Evolutionary conservation across 2,329 filamentous ascomycete species (phyloP).

Genomic region (Fulvia fulva): DNA sequence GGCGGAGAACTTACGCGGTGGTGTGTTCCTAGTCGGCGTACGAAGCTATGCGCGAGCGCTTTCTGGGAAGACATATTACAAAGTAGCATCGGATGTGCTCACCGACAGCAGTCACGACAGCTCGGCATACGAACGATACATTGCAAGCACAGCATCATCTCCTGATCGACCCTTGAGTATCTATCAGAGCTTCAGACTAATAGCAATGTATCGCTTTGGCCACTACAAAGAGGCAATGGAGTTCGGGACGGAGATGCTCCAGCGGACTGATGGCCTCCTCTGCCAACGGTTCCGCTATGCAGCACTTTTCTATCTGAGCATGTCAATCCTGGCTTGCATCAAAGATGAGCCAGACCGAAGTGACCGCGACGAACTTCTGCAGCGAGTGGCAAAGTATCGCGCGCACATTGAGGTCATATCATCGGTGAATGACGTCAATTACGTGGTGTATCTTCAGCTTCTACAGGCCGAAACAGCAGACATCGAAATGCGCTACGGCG

Average conservation of each 20-base stretch:
- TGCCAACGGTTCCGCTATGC: slow-evolving; percentile 42
- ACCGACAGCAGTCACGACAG: slow-evolving; percentile 65
- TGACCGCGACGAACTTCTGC: slow-evolving; percentile 48
- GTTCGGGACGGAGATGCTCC: slow-evolving; percentile 40
- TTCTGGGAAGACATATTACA: slow-evolving; percentile 65
- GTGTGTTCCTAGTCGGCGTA: slow-evolving; percentile 62
- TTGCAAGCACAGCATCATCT: slow-evolving; percentile 50
- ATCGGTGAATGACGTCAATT: slow-evolving; percentile 64
- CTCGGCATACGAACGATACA: slow-evolving; percentile 50
- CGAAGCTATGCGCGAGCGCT: slow-evolving; percentile 65
- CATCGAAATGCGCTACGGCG: slow-evolving; percentile 38
- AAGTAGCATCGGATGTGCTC: slow-evolving; percentile 55
- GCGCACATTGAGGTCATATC: slow-evolving; percentile 63
- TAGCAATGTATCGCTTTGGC: slow-evolving; percentile 42
- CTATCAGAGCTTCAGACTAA: slow-evolving; percentile 57
- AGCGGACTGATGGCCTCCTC: slow-evolving; percentile 42
- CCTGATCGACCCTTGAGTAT: slow-evolving; percentile 62
- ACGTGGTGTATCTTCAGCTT: slow-evolving; percentile 64
- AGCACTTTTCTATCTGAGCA: slow-evolving; percentile 41
- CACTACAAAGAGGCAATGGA: slow-evolving; percentile 40
- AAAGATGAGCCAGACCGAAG: slow-evolving; percentile 35
- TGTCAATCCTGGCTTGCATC: slow-evolving; percentile 40
- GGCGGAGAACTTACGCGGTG: slow-evolving; percentile 67
- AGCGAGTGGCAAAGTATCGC: slow-evolving; percentile 53
- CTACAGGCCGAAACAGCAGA: slow-evolving; percentile 67